Evolutionary conservation across 352 stramenopile species (phyloP), one percentile per base, ranked within the genome.

Genomic region (Phytopythium vexans): DNA sequence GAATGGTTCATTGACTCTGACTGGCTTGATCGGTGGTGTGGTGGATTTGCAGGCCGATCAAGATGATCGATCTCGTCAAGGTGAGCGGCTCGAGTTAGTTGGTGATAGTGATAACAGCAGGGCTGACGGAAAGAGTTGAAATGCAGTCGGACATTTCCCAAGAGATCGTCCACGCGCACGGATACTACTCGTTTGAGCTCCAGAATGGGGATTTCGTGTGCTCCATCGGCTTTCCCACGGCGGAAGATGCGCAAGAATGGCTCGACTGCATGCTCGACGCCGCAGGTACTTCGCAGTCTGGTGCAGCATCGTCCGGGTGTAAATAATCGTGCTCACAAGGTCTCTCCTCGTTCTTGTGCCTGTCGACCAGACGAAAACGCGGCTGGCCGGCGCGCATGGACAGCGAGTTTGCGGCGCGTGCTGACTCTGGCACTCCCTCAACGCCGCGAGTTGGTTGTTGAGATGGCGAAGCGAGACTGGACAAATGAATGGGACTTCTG

Each of bases 401-500:
- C 85, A 31, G 70, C 68, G 6, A 83, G 77, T 40, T 53, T 94
- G 41, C 67, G 67, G 27, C 74, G 56, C 9, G 68, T 85, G 47
- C 48, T 90, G 41, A 72, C 64, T n/a, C 64, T 89, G 8, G 62
- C 62, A 0, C 51, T 85, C 15, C 64, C 59, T 9, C 72, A 91
- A 35, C 77, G 84, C 41, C 65, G 66, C 1, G 60, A 84, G 6
- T 39, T 91, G 14, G 67, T 89, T 15, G 52, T 65, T 0, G 58
- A 68, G 0, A 89, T 94, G 74, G 68, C 71, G 10, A 66, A 88
- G 9, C 66, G 84, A 12, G 84, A 94, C 56, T 94, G 84, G 84
- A 72, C 85, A 45, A 86, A 68, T 27, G 84, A 94, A 56, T 94
- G 84, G 84, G 77, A 78, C 21, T 89, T 86, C 39, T 92, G 82